Base-by-base conservation (phyloP, 2,329 filamentous ascomycete genomes). In the Fusarium sacchari region DNA sequence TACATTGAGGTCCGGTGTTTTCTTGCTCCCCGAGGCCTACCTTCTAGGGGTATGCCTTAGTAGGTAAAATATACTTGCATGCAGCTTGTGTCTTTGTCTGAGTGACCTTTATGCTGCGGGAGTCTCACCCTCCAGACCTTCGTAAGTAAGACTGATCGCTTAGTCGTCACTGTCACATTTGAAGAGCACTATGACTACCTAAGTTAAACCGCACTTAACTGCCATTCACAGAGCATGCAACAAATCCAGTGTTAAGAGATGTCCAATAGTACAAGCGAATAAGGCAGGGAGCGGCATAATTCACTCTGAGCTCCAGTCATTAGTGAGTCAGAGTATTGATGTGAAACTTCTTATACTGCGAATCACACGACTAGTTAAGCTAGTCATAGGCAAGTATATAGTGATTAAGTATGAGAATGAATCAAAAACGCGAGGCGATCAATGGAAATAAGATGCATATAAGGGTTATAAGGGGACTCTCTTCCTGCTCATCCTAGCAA, bases 231-330 rank as follows among this genome's bases (percentile, higher is more conserved):
- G 30, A n/a, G 10, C 18, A 37, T 39, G 12, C 20, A 28, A 28
- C 11, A 14, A 4, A 28, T 14, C 2, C 2, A 40, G 7, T n/a
- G 34, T n/a, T n/a, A 2, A 7, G 4, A 6, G 10, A 36, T 14
- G n/a, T 26, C 17, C 39, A 34, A 55, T 18, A 13, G 15, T 2
- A 55, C 24, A 28, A 26, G 6, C 5, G 1, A 24, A 34, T 20
- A 11, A 17, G 3, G 26, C 14, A 26, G 13, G 13, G 17, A 57
- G 26, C 4, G 18, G 13, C 12, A 44, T 34, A 4, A 44, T 5
- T 34, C 17, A 44, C 22, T 34, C 13, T 30, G 5, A 44, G 37
- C 53, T 44, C 28, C 22, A 57, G 26, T 22, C 22, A 20, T 13
- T 32, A 15, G 22, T 20, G 28, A 44, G 14, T 26, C 26, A 26